Percentiles rank a stretch among this genome's conserved stretches.
Conservation (phyloP, 1,139 yeast genomes). For the Geotrichum aggregatum region DNA sequence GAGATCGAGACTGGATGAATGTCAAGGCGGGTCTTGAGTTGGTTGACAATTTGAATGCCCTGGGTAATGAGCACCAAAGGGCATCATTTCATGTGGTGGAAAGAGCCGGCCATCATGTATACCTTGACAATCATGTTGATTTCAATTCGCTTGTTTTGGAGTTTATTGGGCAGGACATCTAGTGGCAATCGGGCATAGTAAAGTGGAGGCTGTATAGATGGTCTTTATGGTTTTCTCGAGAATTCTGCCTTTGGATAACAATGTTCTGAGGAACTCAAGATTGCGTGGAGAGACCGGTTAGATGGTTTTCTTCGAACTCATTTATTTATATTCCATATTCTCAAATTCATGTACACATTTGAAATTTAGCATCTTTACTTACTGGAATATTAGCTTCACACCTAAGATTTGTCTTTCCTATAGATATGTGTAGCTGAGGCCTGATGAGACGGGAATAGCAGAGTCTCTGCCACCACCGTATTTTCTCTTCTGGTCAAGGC, state of each 20-base stretch:
- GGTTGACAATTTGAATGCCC: constrained; percentile 39
- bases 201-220: no score
- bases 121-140: constrained; percentile 64
- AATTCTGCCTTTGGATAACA: background rate
- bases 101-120: constrained; percentile 73
- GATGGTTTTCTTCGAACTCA: background rate
- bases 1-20: constrained; percentile 86
- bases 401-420: no score
- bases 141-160: constrained; percentile 46
- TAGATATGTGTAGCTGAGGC: constrained; percentile 65
- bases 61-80: constrained; percentile 29
- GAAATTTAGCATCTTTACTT: no score
- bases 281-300: no score
- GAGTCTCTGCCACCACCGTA: constrained; percentile 72
- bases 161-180: constrained; percentile 37
- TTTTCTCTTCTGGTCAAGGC: constrained; percentile 63
- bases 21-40: constrained; percentile 62
- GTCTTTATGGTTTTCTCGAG: background rate
- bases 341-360: background rate
- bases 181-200: no score
- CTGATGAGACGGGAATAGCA: constrained; percentile 74
- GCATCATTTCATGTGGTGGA: constrained; percentile 46
- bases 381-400: no score
- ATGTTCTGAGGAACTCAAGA: no score
- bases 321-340: background rate